Evolutionary conservation across 768 basidiomycete genomes (phyloP), one percentile per base, ranked within the genome.

Genomic region (Phallus indusiatus): DNA sequence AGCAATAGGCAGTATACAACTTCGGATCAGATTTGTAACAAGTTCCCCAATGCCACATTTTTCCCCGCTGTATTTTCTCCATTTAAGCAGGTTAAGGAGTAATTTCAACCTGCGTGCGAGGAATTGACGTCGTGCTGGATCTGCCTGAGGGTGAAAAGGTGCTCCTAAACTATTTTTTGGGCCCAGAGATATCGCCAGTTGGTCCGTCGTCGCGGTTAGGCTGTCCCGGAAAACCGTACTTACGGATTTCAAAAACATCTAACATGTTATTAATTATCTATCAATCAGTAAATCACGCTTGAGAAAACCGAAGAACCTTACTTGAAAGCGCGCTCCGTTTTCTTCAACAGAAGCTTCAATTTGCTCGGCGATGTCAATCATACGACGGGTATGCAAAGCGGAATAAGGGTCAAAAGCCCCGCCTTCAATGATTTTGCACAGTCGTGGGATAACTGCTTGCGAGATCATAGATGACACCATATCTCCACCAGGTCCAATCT

Each of bases 361-460:
- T 68, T 95, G 85, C 67, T 96, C 92, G 22, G 80, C 74, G 12
- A 95, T 69, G 71, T 95, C 86, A 22, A 89, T 74, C 51, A 86
- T 73, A 47, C 82, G 74, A 35, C 81, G 76, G 2, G 86, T 75
- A 66, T 86, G 79, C 35, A 64, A 71, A 34, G 76, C 74, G 1
- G 92, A 94, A 70, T 90, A 93, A 1, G 88, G 83, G 68, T 96
- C 88, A 56, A 94, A 74, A 5, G 80, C 87, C 22, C 94, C 93
- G n/a, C 77, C 78, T 59, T 86, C 82, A n/a, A 96, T 67, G 21
- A 89, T 67, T 64, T 82, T 88, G 67, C 79, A 81, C 9, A 96
- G 66, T 52, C 85, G 76, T 9, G 94, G 91, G 37, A 88, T 81
- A 47, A 94, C 75, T 0, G 85, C 83, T 0, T 88, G 89, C n/a